phyloP scores from a whole-genome alignment of 257 asterid genomes.

The Perilla frutescens region DNA sequence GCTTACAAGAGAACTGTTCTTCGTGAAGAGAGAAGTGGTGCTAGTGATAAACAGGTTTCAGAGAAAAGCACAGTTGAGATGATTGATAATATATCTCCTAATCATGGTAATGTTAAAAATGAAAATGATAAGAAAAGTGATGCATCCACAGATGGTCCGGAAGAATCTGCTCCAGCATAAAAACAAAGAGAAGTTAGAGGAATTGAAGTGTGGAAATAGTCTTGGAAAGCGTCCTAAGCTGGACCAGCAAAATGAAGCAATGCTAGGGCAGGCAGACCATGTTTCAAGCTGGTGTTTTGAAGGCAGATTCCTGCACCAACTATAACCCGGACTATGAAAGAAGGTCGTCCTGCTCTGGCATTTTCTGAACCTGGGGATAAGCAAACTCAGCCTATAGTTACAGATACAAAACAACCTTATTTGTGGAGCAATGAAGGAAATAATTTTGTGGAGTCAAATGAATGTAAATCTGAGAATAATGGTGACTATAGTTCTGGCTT shows the following conservation, averaged over 20 bases:
- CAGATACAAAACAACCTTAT: slow-evolving; percentile 65
- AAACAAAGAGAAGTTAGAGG: slow-evolving; percentile 83
- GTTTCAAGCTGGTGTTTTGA: slow-evolving; percentile 78
- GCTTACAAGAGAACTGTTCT: slow-evolving; percentile 39
- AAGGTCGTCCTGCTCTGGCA: slow-evolving; percentile 54
- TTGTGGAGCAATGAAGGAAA: slow-evolving; percentile 59
- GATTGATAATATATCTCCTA: slow-evolving; percentile 44
- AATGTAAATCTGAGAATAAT: slow-evolving; percentile 67
- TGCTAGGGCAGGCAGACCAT: slow-evolving; percentile 97
- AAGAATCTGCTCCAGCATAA: slow-evolving; percentile 61
- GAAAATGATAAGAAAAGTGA: slow-evolving; percentile 65
- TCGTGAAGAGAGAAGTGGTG: slow-evolving; percentile 54
- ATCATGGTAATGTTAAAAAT: slow-evolving; percentile 51
- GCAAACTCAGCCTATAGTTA: slow-evolving; percentile 59
- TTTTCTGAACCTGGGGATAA: slow-evolving; percentile 73
- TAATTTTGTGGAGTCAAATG: slow-evolving; percentile 59
- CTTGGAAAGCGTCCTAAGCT: slow-evolving; percentile 84
- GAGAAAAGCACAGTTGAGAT: slow-evolving; percentile 52
- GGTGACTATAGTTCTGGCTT: slow-evolving; percentile 66
- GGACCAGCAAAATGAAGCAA: slow-evolving; percentile 90
- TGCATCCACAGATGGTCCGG: slow-evolving; percentile 55
- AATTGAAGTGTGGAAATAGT: slow-evolving; percentile 67
- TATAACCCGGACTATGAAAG: slow-evolving; percentile 74
- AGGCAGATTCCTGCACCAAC: slow-evolving; percentile 91
- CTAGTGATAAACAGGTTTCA: slow-evolving; percentile 45